Conservation (phyloP, 2,329 filamentous ascomycete genomes). For the Colletotrichum sp. region DNA sequence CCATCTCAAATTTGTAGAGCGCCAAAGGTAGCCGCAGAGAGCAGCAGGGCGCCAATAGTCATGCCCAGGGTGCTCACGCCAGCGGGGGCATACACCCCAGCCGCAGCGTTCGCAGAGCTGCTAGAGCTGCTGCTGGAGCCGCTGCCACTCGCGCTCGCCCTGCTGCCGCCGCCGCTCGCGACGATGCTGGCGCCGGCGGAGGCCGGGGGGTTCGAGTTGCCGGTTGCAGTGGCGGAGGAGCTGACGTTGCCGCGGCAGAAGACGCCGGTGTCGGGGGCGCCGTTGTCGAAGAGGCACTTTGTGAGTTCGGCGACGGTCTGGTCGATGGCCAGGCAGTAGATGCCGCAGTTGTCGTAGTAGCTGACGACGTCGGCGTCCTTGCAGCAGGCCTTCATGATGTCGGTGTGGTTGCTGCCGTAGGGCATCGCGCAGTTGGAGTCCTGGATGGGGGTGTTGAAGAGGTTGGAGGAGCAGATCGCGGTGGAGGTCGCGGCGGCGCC, state of each 20-base stretch:
- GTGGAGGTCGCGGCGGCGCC: not conserved
- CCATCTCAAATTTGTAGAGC: constrained; percentile 17
- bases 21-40: constrained; percentile 33
- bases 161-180: constrained; percentile 19
- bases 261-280: constrained; percentile 39
- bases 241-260: constrained; percentile 48
- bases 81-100: not conserved
- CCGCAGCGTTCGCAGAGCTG: not conserved
- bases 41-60: constrained; percentile 39
- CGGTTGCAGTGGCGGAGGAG: constrained; percentile 42
- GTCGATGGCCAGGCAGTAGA: constrained; percentile 50
- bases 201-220: constrained; percentile 29
- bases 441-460: constrained; percentile 47
- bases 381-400: constrained; percentile 52
- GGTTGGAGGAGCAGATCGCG: constrained; percentile 20
- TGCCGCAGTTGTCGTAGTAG: constrained; percentile 52
- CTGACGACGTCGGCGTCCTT: constrained; percentile 43
- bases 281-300: constrained; percentile 43
- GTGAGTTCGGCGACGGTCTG: constrained; percentile 32
- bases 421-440: constrained; percentile 51
- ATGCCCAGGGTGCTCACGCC: constrained; percentile 35
- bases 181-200: constrained; percentile 37
- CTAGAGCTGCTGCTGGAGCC: constrained; percentile 2
- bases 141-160: constrained; percentile 7
- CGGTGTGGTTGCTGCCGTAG: constrained; percentile 42